Evolutionary conservation across 2,329 filamentous ascomycete species (phyloP).

Genomic region (Trichoderma atrobrunneum): DNA sequence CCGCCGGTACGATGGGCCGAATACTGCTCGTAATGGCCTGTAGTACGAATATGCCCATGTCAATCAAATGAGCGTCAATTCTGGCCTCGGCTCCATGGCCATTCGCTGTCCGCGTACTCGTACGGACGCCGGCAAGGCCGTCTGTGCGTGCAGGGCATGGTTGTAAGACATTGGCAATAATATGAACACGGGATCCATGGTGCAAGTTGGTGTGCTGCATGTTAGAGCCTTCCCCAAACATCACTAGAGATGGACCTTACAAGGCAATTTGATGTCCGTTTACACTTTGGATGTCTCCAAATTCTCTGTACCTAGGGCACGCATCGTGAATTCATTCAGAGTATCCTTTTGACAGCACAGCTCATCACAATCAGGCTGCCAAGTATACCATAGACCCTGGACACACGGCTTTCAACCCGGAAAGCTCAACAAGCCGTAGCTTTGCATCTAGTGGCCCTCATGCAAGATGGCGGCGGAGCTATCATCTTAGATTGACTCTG

Average conservation of each 20-base stretch:
- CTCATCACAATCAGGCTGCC: neutral
- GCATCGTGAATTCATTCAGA: rapidly evolving
- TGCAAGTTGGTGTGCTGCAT: neutral
- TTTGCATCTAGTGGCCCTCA: neutral
- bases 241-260: neutral
- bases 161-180: neutral
- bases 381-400: neutral
- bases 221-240: neutral
- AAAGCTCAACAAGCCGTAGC: neutral
- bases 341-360: neutral
- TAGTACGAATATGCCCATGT: neutral
- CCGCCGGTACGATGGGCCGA: neutral
- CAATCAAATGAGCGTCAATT: neutral
- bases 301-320: neutral
- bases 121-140: neutral
- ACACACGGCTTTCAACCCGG: neutral
- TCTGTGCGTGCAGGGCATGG: neutral
- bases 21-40: neutral
- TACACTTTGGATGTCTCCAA: neutral
- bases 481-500: neutral
- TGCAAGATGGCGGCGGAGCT: neutral
- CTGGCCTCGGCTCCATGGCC: neutral
- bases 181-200: neutral
- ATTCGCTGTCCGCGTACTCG: neutral
- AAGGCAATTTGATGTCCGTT: neutral